A percentile compares a stretch with the other conserved stretches of the same genome.
phyloP scores from a whole-genome alignment of 192 early-diverging fungal species.

The Backusella circina region DNA sequence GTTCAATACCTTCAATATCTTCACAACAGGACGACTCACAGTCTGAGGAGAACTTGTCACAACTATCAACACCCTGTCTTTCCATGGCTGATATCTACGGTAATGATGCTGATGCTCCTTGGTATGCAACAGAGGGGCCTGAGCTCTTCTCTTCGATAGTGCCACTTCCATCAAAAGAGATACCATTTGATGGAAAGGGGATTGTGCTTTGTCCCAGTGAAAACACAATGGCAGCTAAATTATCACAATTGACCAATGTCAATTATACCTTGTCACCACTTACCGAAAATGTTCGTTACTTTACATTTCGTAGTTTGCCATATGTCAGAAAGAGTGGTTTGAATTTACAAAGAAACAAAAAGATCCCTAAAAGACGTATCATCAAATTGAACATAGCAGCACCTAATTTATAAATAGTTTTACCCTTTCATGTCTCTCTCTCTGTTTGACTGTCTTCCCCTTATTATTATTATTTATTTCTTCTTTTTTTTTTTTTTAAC shows the following conservation, averaged over 20 bases:
- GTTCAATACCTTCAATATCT: not conserved
- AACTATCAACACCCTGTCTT: not conserved
- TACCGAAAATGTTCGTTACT: slow-evolving; percentile 76
- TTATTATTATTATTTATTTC: not conserved
- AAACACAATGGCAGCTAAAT: slow-evolving; percentile 80
- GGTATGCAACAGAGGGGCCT: slow-evolving; percentile 32
- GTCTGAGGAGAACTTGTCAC: slow-evolving; percentile 2
- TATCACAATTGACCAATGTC: slow-evolving; percentile 78
- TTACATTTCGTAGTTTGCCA: slow-evolving; percentile 67
- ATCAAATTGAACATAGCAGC: slow-evolving; percentile 19
- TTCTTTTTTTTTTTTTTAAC: not conserved
- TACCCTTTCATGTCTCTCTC: not conserved
- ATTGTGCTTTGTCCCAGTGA: slow-evolving; percentile 69
- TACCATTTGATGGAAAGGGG: slow-evolving; percentile 12
- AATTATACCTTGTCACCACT: slow-evolving; percentile 88
- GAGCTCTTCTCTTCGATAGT: slow-evolving; percentile 17
- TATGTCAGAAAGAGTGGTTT: slow-evolving; percentile 26
- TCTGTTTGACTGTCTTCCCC: not conserved
- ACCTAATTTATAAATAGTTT: slow-evolving; percentile 11
- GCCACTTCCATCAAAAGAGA: not conserved
- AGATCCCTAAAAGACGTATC: slow-evolving; percentile 32
- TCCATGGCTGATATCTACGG: not conserved
- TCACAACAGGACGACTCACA: slow-evolving; percentile 6
- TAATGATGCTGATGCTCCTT: slow-evolving; percentile 27
- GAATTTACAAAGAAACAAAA: slow-evolving; percentile 23